phyloP scores from a whole-genome alignment of 352 stramenopile genomes.

The Phytophthora europaea region DNA sequence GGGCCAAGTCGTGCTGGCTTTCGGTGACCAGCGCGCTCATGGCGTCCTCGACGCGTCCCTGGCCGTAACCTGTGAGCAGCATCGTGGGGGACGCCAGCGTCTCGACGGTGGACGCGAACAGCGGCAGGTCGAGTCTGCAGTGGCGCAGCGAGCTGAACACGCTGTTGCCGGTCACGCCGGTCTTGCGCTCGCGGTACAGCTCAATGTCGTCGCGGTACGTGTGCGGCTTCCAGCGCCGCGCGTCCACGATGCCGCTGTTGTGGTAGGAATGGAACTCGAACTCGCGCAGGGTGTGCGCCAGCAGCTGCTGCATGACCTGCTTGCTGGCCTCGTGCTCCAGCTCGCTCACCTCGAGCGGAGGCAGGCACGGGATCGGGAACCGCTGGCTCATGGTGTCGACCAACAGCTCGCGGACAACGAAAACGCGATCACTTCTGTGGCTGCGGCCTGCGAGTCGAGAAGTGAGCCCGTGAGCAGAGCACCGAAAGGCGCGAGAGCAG shows the following conservation, averaged over 20 bases:
- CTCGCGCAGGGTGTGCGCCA: conserved; percentile 54
- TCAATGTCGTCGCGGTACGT: conserved; percentile 50
- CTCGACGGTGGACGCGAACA: conserved; percentile 40
- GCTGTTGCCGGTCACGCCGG: conserved; percentile 34
- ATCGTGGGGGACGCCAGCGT: conserved; percentile 46
- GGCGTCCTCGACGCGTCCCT: conserved; percentile 62
- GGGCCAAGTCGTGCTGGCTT: conserved; percentile 63
- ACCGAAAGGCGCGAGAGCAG: conserved; percentile 7
- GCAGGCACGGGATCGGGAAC: conserved; percentile 60
- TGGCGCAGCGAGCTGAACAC: conserved; percentile 37
- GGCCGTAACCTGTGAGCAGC: conserved; percentile 57
- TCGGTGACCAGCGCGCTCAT: conserved; percentile 67
- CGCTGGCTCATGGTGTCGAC: conserved; percentile 34
- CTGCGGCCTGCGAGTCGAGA: conserved; percentile 29
- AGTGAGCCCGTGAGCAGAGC: conserved; percentile 27
- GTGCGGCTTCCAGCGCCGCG: conserved; percentile 54
- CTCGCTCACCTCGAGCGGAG: conserved; percentile 39
- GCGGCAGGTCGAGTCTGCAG: conserved; percentile 43
- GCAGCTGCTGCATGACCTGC: conserved; percentile 47
- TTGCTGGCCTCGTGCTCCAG: conserved; percentile 47
- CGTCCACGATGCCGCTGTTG: conserved; percentile 48
- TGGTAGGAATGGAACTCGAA: conserved; percentile 55
- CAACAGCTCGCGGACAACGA: not conserved
- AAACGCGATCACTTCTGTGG: conserved; percentile 1
- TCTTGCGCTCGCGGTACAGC: conserved; percentile 54